A percentile compares a stretch with the other conserved stretches of the same genome.
These are phyloP conservation scores for Geotrichum fermentans DNA, from an alignment of 1,139 yeast species.

Conservation along the genomic window DNA sequence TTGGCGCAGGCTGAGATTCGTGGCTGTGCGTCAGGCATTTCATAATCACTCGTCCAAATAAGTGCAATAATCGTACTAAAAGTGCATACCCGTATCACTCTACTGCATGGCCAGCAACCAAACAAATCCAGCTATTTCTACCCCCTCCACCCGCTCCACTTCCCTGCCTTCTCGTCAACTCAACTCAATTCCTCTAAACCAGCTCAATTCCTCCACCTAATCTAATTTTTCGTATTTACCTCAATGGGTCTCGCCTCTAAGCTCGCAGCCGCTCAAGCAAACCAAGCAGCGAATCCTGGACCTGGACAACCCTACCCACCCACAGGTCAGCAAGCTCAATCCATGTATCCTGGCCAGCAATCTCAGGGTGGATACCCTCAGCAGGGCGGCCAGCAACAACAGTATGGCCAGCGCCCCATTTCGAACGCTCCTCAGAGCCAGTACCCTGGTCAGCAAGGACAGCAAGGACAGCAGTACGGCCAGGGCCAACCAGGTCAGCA, in stretches of 20 bases:
- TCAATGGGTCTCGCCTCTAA: slow-evolving; percentile 22
- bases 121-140: background rate
- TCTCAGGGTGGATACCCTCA: slow-evolving; percentile 4
- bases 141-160: background rate
- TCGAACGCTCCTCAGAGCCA: background rate
- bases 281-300: slow-evolving; percentile 15
- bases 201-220: background rate
- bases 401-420: slow-evolving; percentile 2
- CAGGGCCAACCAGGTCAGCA: background rate
- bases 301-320: slow-evolving; percentile 6
- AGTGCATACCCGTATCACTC: too few relatives aligned
- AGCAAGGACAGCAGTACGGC: background rate
- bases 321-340: slow-evolving; percentile 18
- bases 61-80: too few relatives aligned
- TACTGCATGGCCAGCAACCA: too few relatives aligned
- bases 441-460: background rate
- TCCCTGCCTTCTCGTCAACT: background rate
- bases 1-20: too few relatives aligned
- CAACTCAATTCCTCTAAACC: background rate
- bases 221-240: too few relatives aligned
- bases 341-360: slow-evolving; percentile 1
- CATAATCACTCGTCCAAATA: too few relatives aligned
- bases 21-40: too few relatives aligned
- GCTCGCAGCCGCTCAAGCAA: slow-evolving; percentile 19
- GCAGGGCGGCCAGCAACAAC: too few relatives aligned